phyloP scores from a whole-genome alignment of 2,329 filamentous ascomycete species.

The Diaporthe longicolla region DNA sequence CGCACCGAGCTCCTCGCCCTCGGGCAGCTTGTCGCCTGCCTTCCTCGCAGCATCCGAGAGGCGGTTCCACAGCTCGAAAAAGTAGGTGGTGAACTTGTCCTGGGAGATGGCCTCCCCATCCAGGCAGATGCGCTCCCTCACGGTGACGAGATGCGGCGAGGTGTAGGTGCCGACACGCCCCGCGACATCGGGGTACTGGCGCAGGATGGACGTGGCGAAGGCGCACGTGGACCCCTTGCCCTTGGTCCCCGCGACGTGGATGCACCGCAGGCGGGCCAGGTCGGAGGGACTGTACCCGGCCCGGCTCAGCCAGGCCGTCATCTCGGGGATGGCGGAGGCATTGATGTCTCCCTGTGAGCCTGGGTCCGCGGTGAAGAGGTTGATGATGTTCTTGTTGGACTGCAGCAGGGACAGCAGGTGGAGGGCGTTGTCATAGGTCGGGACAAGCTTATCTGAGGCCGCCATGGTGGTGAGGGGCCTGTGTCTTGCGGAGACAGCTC shows the following conservation, averaged over 20 bases:
- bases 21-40: slow-evolving; percentile 49
- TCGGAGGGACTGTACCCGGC: slow-evolving; percentile 76
- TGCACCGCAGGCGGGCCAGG: slow-evolving; percentile 62
- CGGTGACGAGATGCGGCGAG: slow-evolving; percentile 86
- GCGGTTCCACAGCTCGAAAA: slow-evolving; percentile 87
- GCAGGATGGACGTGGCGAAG: slow-evolving; percentile 85
- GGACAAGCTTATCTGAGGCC: slow-evolving; percentile 48
- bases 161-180: slow-evolving; percentile 81
- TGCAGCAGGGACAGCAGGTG: slow-evolving; percentile 81
- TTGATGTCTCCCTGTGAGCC: slow-evolving; percentile 72
- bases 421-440: slow-evolving; percentile 76
- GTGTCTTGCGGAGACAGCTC: not conserved
- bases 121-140: slow-evolving; percentile 87
- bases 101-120: slow-evolving; percentile 79
- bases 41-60: slow-evolving; percentile 57
- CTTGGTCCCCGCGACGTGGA: slow-evolving; percentile 95
- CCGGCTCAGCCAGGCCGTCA: slow-evolving; percentile 81
- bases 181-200: slow-evolving; percentile 53
- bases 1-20: slow-evolving; percentile 64
- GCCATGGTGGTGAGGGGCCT: slow-evolving; percentile 32
- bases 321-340: slow-evolving; percentile 82
- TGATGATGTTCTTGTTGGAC: slow-evolving; percentile 79
- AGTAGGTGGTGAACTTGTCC: slow-evolving; percentile 79
- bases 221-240: slow-evolving; percentile 93
- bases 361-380: slow-evolving; percentile 61